These are phyloP conservation scores for Trichosporon faecale DNA, from an alignment of 1,284 basidiomycete species.

Conservation along the genomic window DNA sequence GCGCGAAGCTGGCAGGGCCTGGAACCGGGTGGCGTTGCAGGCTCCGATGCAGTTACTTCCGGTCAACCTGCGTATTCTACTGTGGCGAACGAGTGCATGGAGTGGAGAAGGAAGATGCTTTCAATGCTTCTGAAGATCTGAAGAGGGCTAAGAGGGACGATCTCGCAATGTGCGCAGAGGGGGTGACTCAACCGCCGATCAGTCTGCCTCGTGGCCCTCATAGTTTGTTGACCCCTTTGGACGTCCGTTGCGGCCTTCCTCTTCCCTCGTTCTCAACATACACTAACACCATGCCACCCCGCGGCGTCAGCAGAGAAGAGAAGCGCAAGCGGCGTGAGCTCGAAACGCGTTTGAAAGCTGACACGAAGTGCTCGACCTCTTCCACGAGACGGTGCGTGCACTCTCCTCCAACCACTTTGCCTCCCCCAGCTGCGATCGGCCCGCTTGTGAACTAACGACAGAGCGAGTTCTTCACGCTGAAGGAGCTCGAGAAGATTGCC, in stretches of 20 bases:
- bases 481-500: conserved; percentile 73
- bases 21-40: neutral
- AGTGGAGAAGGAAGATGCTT: too few relatives aligned
- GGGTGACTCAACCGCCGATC: conserved; percentile 2
- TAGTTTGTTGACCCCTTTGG: neutral
- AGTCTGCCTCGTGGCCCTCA: neutral
- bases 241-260: neutral
- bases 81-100: neutral
- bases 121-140: too few relatives aligned
- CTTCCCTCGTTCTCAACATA: neutral
- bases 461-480: conserved; percentile 82
- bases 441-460: conserved; percentile 42
- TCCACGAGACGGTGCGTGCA: conserved; percentile 72
- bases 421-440: neutral
- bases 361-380: conserved; percentile 69
- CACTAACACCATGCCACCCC: conserved; percentile 40
- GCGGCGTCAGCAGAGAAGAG: conserved; percentile 48
- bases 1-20: neutral
- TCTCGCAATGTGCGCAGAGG: neutral
- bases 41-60: neutral
- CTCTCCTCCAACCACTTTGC: neutral
- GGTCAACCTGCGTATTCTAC: too few relatives aligned
- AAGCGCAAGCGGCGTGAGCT: conserved; percentile 47
- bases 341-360: neutral
- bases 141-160: neutral